Evolutionary conservation across 345 rosid genomes (phyloP), one percentile per base, ranked within the genome.

Genomic region (Pistacia vera): DNA sequence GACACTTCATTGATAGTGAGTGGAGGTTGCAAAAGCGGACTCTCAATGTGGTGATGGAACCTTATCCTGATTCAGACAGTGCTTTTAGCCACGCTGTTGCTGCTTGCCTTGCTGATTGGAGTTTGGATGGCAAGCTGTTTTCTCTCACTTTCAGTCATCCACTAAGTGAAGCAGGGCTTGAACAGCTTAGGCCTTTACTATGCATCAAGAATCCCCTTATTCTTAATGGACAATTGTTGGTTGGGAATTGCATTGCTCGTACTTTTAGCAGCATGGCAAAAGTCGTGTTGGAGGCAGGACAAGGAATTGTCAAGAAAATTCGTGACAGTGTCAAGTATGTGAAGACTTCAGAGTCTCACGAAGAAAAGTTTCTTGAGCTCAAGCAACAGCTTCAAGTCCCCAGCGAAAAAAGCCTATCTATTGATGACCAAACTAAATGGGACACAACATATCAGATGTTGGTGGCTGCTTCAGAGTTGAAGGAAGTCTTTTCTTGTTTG

Each of bases 381-480:
- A 95, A 89, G 85, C 88, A 89, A 74, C 98, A 91, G 75, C 97
- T 95, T 79, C 97, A 92, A 78, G 96, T 93, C 57, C 97, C 93
- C 3, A 92, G 90, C 17, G 93, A 90, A 35, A 88, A 84, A 83
- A 83, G 75, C 72, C 92, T 92, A 11, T 82, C 79, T 30, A 85
- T 95, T n/a, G 98, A 93, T 72, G 85, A 95, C 63, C 88, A 85
- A 81, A 86, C 84, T 74, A 88, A 84, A 51, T 95, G 99, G 99
- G 88, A 88, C 85, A 88, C 95, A 4, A 93, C 98, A 2, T 92
- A 88, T 80, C 88, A 87, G 70, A 93, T 95, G 97, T 85, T 95
- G 60, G 86, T 91, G 20, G 94, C 92, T 80, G 97, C 98, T 68
- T 90, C 85, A 0, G 97, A 93, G 77, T 75, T 90, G 55, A 95